Conservation (phyloP, 192 early-diverging fungal species). For the Coemansia sp. region DNA sequence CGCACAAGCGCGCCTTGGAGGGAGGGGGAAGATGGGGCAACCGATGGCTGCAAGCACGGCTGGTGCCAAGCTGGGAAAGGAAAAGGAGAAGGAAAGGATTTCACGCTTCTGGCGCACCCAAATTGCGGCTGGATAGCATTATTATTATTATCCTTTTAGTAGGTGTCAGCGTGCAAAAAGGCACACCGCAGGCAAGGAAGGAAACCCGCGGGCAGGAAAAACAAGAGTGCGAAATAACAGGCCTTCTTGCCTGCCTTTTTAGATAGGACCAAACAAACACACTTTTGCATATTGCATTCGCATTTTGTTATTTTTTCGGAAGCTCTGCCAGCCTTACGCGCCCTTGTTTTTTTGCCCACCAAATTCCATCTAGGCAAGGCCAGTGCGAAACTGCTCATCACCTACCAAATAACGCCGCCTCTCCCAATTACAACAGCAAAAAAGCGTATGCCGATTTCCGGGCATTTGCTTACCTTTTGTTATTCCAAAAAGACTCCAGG, state of each 20-base stretch:
- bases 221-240: neutral
- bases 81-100: too few relatives aligned
- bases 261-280: constrained; percentile 2
- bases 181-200: neutral
- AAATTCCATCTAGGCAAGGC: constrained; percentile 5
- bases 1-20: neutral
- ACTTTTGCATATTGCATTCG: constrained; percentile 7
- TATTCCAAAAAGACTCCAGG: neutral
- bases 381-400: constrained; percentile 7
- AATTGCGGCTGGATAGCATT: too few relatives aligned
- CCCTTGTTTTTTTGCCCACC: neutral
- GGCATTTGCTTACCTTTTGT: neutral
- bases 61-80: too few relatives aligned
- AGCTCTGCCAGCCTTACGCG: neutral
- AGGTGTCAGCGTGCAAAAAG: too few relatives aligned
- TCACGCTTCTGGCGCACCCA: too few relatives aligned
- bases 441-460: constrained; percentile 9
- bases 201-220: neutral
- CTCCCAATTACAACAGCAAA: constrained; percentile 2
- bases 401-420: neutral
- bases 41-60: neutral
- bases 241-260: neutral
- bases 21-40: neutral
- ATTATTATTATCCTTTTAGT: too few relatives aligned
- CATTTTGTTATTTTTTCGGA: neutral